Conservation (phyloP, 805 yeast genomes). For the Kluyveromyces nonfermentans region DNA sequence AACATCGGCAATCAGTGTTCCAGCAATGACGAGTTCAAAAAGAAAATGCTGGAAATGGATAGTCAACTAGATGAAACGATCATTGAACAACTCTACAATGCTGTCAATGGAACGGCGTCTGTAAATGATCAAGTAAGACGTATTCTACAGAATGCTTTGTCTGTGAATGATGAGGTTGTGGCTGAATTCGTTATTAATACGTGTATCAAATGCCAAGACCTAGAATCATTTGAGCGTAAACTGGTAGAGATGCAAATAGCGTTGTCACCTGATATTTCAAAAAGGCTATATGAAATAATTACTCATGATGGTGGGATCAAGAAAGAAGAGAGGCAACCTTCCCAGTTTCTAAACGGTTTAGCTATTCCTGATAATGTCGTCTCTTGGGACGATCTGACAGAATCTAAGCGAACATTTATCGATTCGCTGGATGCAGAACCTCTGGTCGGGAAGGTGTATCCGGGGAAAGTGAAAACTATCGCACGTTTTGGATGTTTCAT, state of each 20-base stretch:
- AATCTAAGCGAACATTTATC: conserved; percentile 8
- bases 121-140: conserved; percentile 7
- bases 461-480: conserved; percentile 51
- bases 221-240: conserved; percentile 7
- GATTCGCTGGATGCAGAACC: conserved; percentile 26
- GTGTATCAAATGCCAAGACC: conserved; percentile 7
- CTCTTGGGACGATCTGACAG: conserved; percentile 13
- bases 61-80: conserved; percentile 28
- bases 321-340: conserved; percentile 4
- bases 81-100: conserved; percentile 8
- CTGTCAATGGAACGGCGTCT: conserved; percentile 1
- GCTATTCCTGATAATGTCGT: conserved; percentile 12
- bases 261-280: conserved; percentile 5
- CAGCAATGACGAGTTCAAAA: conserved; percentile 29
- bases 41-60: conserved; percentile 34
- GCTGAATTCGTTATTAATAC: conserved; percentile 17
- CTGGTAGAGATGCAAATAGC: conserved; percentile 21
- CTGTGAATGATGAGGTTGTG: conserved; percentile 15
- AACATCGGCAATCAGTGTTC: conserved; percentile 30
- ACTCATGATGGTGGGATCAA: neutral
- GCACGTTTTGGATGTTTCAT: conserved; percentile 76
- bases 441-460: conserved; percentile 39
- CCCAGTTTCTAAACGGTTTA: conserved; percentile 5
- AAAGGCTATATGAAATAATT: conserved; percentile 6
- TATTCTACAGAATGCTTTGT: conserved; percentile 10